Conservation (phyloP, 2,329 filamentous ascomycete genomes). For the Penicillium sp. region DNA sequence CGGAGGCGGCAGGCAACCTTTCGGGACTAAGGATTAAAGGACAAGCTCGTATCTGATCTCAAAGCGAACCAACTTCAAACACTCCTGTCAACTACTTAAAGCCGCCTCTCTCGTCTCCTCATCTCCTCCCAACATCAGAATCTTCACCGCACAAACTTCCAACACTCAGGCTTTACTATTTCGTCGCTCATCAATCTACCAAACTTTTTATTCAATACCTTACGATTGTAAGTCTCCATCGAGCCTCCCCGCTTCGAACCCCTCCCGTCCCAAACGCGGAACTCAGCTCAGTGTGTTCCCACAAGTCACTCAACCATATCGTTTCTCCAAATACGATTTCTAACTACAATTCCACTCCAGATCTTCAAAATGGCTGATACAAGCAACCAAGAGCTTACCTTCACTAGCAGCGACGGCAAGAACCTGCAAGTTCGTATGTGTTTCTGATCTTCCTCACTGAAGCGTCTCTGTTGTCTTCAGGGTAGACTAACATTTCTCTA, state of each 20-base stretch:
- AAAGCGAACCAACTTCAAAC: neutral
- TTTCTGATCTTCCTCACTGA: neutral
- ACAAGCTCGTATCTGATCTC: neutral
- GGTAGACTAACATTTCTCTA: conserved; percentile 37
- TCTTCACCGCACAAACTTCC: neutral
- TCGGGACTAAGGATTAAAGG: neutral
- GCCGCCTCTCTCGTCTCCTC: neutral
- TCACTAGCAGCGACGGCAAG: conserved; percentile 33
- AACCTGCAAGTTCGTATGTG: conserved; percentile 57
- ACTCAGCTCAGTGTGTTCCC: neutral
- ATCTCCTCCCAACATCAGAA: neutral
- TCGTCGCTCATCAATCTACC: neutral
- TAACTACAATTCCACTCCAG: neutral
- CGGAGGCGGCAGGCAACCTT: neutral
- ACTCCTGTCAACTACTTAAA: conserved; percentile 9
- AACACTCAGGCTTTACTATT: neutral
- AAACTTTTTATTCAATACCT: neutral
- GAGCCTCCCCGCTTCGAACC: neutral
- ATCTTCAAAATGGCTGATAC: conserved; percentile 14
- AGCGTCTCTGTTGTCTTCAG: neutral
- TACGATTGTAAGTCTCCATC: neutral
- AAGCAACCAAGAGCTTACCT: conserved; percentile 13
- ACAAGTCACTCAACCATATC: neutral
- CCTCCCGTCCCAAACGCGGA: conserved; percentile 1
- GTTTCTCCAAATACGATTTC: neutral